Evolutionary conservation across 192 early-diverging fungal genomes (phyloP).

Genomic region (Backusella mclennaniae): DNA sequence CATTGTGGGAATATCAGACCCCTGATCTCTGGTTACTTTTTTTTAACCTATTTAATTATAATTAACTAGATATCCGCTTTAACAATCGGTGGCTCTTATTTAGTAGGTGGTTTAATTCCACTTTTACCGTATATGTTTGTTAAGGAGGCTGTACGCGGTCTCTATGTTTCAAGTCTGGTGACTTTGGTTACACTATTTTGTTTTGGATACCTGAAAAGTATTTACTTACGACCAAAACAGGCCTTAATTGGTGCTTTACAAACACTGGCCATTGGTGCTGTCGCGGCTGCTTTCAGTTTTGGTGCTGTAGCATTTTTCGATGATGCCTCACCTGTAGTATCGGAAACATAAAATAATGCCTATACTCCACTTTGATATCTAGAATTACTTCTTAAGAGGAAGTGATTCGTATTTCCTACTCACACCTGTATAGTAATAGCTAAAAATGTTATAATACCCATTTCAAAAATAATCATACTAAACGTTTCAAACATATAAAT

Average conservation of each 20-base stretch:
- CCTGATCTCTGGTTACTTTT: background rate
- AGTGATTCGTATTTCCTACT: background rate
- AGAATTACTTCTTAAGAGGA: background rate
- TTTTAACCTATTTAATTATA: background rate
- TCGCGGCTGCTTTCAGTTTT: constrained; percentile 39
- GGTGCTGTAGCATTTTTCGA: constrained; percentile 24
- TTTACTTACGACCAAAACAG: constrained; percentile 31
- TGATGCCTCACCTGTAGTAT: background rate
- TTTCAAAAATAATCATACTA: background rate
- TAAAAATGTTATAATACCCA: constrained; percentile 2
- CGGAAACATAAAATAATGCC: background rate
- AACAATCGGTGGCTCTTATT: constrained; percentile 56
- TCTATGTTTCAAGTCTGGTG: constrained; percentile 42
- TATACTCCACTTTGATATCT: background rate
- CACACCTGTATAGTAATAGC: background rate
- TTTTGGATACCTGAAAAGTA: constrained; percentile 48
- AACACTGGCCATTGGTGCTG: constrained; percentile 40
- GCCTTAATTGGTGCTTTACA: constrained; percentile 37
- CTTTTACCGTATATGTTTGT: constrained; percentile 55
- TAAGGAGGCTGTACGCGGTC: constrained; percentile 29
- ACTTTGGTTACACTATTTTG: constrained; percentile 51
- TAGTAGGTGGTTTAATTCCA: constrained; percentile 59
- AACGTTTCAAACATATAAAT: background rate
- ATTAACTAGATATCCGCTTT: constrained; percentile 44
- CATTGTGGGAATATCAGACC: background rate